Evolutionary conservation across 306 rosid species (phyloP).

Genomic region (Fragaria vesca): DNA sequence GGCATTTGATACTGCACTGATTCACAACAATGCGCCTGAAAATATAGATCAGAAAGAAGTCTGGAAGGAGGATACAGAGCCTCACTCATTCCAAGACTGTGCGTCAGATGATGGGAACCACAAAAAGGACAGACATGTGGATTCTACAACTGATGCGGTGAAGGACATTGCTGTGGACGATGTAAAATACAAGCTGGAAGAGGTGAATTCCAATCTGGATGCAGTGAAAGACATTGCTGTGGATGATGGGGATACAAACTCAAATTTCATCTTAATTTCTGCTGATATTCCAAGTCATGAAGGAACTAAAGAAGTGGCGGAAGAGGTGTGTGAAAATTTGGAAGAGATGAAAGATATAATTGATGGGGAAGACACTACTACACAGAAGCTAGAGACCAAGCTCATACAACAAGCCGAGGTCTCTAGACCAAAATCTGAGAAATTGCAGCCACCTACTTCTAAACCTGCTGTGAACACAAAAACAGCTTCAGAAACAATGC

Average conservation of each 20-base stretch:
- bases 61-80: constrained; percentile 75
- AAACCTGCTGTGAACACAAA: constrained; percentile 48
- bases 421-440: constrained; percentile 56
- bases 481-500: constrained; percentile 39
- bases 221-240: constrained; percentile 84
- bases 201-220: constrained; percentile 49
- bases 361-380: constrained; percentile 48
- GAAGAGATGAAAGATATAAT: constrained; percentile 38
- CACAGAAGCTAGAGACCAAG: constrained; percentile 48
- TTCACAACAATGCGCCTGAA: constrained; percentile 36
- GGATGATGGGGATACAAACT: constrained; percentile 71
- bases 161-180: constrained; percentile 90
- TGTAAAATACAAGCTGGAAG: constrained; percentile 64
- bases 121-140: constrained; percentile 47
- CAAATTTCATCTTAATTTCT: constrained; percentile 35
- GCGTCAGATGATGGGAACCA: constrained; percentile 55
- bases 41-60: constrained; percentile 45
- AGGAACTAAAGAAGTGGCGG: constrained; percentile 54
- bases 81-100: constrained; percentile 72
- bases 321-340: constrained; percentile 40
- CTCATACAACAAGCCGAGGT: constrained; percentile 44
- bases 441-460: constrained; percentile 42
- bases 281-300: constrained; percentile 41
- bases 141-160: constrained; percentile 55
- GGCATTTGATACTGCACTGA: constrained; percentile 43